Base-by-base conservation (phyloP, 139 green algal species). In the Astrephomene gubernaculifera region DNA sequence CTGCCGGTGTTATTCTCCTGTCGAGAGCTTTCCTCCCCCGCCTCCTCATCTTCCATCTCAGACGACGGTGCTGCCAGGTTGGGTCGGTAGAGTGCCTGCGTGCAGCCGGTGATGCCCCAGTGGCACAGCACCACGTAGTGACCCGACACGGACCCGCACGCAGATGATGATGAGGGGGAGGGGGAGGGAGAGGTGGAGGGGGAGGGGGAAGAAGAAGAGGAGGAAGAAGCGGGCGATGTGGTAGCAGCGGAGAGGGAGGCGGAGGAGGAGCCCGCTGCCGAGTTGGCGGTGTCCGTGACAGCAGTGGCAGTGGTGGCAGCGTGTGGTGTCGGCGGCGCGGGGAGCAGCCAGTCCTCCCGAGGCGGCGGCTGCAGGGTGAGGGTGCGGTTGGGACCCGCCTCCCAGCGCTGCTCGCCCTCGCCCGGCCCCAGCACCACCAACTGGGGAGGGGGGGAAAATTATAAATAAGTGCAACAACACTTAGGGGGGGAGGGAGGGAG, bases 91-190 rank as follows among this genome's bases (percentile, higher is more conserved):
- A 85, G 33, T 24, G 64, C 64, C 64, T 84, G 79, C 12, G 64
- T 53, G 64, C 79, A 84, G 31, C 78, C 78, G 9, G 78, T 84
- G 63, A 84, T 84, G 63, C 78, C 78, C 78, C 78, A 84, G 63
- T 84, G 78, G 43, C 63, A 74, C 31, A 84, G 63, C 0, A 84
- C 63, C 78, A 84, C 78, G 63, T 84, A 84, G 61, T 73, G 61
- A 1, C 78, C 78, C 63, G 78, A n/a, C 39, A 60, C 76, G 24
- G 27, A 10, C 29, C 36, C 29, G 6, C 36, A n/a, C 19, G 67
- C 67, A 24, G 64, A 41, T 9, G 31, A 6, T n/a, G 6, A 21
- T 33, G 71, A 22, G 43, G 14, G 1, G 7, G 38, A 52, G 5
- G 24, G 22, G 6, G 33, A 25, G 14, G 9, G 65, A 21, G 24